Conservation (phyloP, 1,284 basidiomycete genomes). For the Leccinum pachyderme region DNA sequence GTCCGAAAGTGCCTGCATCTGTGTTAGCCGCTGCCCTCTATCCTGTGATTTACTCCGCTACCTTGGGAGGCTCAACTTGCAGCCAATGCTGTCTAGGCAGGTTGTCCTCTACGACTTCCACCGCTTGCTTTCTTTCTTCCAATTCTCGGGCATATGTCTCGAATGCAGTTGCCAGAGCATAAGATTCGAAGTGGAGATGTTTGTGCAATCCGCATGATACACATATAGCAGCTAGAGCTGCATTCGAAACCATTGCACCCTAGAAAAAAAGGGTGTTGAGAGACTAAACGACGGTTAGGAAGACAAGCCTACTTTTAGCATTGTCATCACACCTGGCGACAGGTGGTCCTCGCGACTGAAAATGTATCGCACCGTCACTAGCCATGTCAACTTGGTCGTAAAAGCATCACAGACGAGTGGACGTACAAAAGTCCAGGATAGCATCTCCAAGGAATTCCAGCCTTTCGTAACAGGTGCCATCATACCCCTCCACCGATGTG, state of each 20-base stretch:
- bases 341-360: conserved; percentile 60
- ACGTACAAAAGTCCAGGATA: conserved; percentile 74
- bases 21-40: conserved; percentile 13
- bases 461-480: conserved; percentile 62
- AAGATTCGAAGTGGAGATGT: conserved; percentile 57
- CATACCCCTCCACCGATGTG: conserved; percentile 52
- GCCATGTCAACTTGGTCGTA: conserved; percentile 4
- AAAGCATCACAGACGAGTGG: conserved; percentile 3
- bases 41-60: conserved; percentile 24
- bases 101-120: conserved; percentile 47
- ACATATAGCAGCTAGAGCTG: conserved; percentile 69
- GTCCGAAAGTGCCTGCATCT: conserved; percentile 62
- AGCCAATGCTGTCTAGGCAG: conserved; percentile 72
- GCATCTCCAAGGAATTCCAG: conserved; percentile 83
- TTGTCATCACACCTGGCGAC: conserved; percentile 68
- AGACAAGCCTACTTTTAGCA: conserved; percentile 59
- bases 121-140: conserved; percentile 45
- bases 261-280: conserved; percentile 30
- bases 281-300: conserved; percentile 3
- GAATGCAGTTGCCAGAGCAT: conserved; percentile 49
- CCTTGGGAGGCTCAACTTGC: conserved; percentile 74
- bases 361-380: conserved; percentile 74
- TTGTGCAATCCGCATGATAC: conserved; percentile 64
- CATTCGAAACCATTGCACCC: conserved; percentile 81
- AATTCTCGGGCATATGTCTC: conserved; percentile 53